Evolutionary conservation across 2,329 filamentous ascomycete genomes (phyloP).

Genomic region (Thielaviopsis populi): DNA sequence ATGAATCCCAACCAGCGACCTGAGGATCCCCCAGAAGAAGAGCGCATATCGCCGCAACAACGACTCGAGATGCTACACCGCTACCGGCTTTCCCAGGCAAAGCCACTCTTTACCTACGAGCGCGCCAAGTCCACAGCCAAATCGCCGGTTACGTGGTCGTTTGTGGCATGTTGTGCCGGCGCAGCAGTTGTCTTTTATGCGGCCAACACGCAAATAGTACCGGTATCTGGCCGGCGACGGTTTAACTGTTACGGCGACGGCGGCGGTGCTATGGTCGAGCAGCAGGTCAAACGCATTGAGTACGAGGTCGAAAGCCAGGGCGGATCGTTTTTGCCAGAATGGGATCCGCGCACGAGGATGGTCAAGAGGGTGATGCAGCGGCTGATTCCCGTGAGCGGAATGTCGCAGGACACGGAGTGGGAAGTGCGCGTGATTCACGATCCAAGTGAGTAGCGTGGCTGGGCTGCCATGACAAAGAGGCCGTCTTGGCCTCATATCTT

Average conservation of each 20-base stretch:
- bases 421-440: constrained; percentile 63
- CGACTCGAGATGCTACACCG: constrained; percentile 8
- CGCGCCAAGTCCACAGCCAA: constrained; percentile 24
- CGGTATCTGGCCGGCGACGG: constrained; percentile 52
- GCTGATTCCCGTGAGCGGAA: constrained; percentile 51
- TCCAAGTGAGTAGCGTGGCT: constrained; percentile 26
- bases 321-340: constrained; percentile 40
- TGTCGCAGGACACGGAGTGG: constrained; percentile 43
- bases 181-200: constrained; percentile 46
- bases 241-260: constrained; percentile 53
- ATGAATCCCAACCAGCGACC: constrained; percentile 15
- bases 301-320: constrained; percentile 37
- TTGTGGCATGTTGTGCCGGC: constrained; percentile 29
- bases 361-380: constrained; percentile 51
- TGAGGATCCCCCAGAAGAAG: constrained; percentile 10
- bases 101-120: constrained; percentile 26
- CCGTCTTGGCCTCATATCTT: neutral
- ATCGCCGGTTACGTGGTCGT: constrained; percentile 27
- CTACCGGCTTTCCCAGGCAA: constrained; percentile 22
- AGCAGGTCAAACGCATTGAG: constrained; percentile 43
- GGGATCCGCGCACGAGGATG: constrained; percentile 36
- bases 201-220: constrained; percentile 55
- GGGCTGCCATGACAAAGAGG: no score
- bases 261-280: constrained; percentile 33
- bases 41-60: constrained; percentile 3